Percentiles rank a stretch among this genome's conserved stretches.
phyloP scores from a whole-genome alignment of 805 yeast genomes.

The Komagataella ulmi region DNA sequence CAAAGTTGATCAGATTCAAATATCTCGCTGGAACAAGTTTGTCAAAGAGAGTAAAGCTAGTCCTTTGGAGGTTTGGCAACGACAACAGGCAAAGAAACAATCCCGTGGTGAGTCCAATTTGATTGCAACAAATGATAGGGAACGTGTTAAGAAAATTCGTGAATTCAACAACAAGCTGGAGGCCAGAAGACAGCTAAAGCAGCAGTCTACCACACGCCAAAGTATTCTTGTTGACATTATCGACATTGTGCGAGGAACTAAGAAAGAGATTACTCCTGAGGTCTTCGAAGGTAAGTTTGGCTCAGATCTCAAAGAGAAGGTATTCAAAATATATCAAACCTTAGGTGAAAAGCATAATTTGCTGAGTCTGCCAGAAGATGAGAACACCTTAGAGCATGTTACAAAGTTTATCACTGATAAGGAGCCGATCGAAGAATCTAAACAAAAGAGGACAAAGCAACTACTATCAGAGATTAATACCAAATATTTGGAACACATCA shows the following conservation, averaged over 20 bases:
- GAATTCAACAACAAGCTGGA: conserved; percentile 24
- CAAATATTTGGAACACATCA: conserved; percentile 16
- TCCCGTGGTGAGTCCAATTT: conserved; percentile 16
- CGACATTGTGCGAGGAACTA: conserved; percentile 10
- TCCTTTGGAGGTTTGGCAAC: conserved; percentile 45
- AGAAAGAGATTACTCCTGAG: conserved; percentile 11
- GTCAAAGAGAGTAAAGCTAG: conserved; percentile 42
- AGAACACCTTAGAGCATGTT: neutral
- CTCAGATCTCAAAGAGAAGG: conserved; percentile 15
- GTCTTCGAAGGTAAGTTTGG: conserved; percentile 25
- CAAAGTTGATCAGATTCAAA: conserved; percentile 58
- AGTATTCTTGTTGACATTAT: conserved; percentile 31
- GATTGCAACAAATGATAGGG: conserved; percentile 3
- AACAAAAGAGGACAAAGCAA: conserved; percentile 18
- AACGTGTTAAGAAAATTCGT: conserved; percentile 7
- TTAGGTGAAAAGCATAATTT: conserved; percentile 11
- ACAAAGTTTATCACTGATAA: conserved; percentile 1
- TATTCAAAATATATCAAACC: conserved; percentile 20
- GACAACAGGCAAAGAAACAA: conserved; percentile 29
- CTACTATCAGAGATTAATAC: conserved; percentile 19
- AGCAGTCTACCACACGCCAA: conserved; percentile 27
- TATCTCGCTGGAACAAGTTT: conserved; percentile 62
- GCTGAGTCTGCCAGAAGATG: conserved; percentile 8
- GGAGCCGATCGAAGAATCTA: conserved; percentile 6
- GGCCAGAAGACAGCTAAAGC: conserved; percentile 19